Conservation (phyloP, 2,329 filamentous ascomycete genomes). For the Aspergillus japonicus region DNA sequence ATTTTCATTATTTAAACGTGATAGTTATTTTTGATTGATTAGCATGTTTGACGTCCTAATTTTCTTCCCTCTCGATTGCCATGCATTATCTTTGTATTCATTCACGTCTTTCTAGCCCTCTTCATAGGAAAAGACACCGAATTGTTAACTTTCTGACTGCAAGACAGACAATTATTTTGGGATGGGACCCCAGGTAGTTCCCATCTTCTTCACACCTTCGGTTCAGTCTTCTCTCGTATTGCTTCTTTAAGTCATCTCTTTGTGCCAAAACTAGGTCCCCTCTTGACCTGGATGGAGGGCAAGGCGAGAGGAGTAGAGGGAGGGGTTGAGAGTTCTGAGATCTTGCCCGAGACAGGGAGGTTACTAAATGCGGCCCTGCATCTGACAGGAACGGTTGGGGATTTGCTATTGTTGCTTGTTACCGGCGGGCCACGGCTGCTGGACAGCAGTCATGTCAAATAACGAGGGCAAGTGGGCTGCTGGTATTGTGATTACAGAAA, state of each 20-base stretch:
- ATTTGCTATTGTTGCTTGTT: slow-evolving; percentile 1
- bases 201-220: neutral
- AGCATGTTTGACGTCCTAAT: slow-evolving; percentile 12
- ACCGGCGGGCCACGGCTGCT: neutral
- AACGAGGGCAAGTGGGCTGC: neutral
- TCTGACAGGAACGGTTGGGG: slow-evolving; percentile 1
- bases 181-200: neutral
- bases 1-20: slow-evolving; percentile 12
- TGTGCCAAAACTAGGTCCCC: slow-evolving; percentile 1
- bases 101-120: slow-evolving; percentile 1
- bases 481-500: slow-evolving; percentile 1
- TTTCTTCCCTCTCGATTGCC: slow-evolving; percentile 12
- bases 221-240: neutral
- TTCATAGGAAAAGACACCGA: neutral
- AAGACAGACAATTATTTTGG: neutral
- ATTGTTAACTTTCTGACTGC: neutral
- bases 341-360: neutral
- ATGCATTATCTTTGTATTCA: slow-evolving; percentile 1
- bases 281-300: neutral
- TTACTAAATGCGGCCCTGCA: slow-evolving; percentile 6
- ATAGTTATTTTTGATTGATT: slow-evolving; percentile 15
- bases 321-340: neutral
- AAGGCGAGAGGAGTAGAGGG: neutral
- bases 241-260: slow-evolving; percentile 1
- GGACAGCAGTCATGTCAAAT: neutral